Evolutionary conservation across 2,329 filamentous ascomycete genomes (phyloP).

Genomic region (Huntiella bhutanensis): DNA sequence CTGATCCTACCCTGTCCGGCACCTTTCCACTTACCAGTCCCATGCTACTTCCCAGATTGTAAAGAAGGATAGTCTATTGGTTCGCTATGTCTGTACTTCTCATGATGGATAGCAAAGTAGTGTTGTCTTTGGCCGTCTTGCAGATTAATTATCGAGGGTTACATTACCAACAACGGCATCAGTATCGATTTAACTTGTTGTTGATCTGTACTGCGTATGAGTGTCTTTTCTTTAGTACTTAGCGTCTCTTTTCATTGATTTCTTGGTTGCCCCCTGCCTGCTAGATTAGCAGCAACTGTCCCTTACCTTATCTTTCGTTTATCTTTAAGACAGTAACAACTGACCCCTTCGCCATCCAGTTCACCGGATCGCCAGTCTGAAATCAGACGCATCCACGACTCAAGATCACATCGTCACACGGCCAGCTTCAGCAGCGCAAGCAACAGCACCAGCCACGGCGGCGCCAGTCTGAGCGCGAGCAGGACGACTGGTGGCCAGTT

Average conservation of each 20-base stretch:
- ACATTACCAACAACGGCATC: too few relatives aligned
- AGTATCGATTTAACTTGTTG: too few relatives aligned
- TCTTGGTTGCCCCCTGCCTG: conserved; percentile 11
- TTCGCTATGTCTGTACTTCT: not conserved
- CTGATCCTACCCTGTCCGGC: too few relatives aligned
- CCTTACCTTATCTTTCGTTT: too few relatives aligned
- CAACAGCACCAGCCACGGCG: not conserved
- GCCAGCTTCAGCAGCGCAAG: not conserved
- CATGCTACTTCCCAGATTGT: not conserved
- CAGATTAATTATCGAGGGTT: not conserved
- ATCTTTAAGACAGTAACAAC: conserved; percentile 20
- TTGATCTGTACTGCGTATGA: too few relatives aligned
- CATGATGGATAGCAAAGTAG: not conserved
- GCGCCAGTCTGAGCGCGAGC: too few relatives aligned
- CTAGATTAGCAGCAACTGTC: too few relatives aligned
- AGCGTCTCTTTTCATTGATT: not conserved
- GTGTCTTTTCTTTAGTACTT: not conserved
- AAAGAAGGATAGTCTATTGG: not conserved
- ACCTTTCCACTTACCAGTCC: too few relatives aligned
- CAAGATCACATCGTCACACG: too few relatives aligned
- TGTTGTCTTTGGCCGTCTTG: not conserved
- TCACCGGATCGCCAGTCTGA: conserved; percentile 35
- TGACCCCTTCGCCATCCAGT: conserved; percentile 29
- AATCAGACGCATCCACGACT: conserved; percentile 32
- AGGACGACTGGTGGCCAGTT: not conserved